Evolutionary conservation across 2,329 filamentous ascomycete genomes (phyloP), one percentile per base, ranked within the genome.

Genomic region (Leptographium wingfieldii): DNA sequence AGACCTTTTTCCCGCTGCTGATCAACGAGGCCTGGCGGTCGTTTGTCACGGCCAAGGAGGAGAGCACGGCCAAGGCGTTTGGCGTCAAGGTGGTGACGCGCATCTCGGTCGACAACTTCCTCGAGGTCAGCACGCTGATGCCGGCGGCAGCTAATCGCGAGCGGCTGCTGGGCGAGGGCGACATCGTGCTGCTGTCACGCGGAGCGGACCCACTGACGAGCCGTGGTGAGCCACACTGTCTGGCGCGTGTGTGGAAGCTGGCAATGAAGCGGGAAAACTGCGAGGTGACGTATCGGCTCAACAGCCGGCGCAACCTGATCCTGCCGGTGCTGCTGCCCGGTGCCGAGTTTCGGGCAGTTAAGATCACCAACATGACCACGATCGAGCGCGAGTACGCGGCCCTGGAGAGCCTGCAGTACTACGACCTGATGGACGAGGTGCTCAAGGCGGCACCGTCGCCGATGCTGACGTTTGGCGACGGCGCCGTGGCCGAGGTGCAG

Each of bases 321-420:
- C 67, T 82, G 27, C 76, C 80, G 51, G 77, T 78, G 31, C 78
- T 97, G 55, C 80, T 82, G 48, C 87, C 90, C 0, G 86, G 88
- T 48, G 77, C 80, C 19, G 83, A 83, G 48, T 78, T 96, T 0
- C 81, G 84, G 67, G 91, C 85, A 2, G 79, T 89, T 60, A 95
- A 95, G 69, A 85, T 99, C 65, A 90, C 91, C 59, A 96, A 92
- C 62, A 88, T 99, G 77, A 95, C 88, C 2, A 94, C 94, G 0
- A 86, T 97, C 57, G 92, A 99, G 75, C 86, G 94, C 71, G 94
- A 99, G 73, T 99, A 92, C 70, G 94, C 91, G 60, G 90, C 94
- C 0, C 74, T 99, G 35, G 88, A 91, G 73, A 92, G 89, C 67
- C 73, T 99, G 64, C 88, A 95, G 70, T 97, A 95, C 72, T 99